These are phyloP conservation scores for Pseudocercospora fuligena DNA, from an alignment of 2,329 filamentous ascomycete species.

Conservation along the genomic window DNA sequence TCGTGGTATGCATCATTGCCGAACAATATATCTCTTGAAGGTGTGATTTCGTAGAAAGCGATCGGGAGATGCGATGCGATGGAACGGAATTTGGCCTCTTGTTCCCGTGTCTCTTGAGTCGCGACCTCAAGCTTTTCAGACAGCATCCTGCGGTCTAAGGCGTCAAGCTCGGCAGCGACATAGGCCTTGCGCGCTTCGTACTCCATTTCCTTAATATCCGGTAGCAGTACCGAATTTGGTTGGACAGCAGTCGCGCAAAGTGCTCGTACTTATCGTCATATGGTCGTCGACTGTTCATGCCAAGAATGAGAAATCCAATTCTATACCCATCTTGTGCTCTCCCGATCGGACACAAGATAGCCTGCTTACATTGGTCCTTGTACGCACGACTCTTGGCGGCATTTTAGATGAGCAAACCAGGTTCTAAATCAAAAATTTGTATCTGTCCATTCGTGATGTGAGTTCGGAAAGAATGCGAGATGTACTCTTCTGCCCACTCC, in stretches of 20 bases:
- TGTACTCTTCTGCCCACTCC: slow-evolving; percentile 19
- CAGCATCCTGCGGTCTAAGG: slow-evolving; percentile 23
- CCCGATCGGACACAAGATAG: slow-evolving; percentile 43
- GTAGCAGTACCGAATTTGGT: slow-evolving; percentile 32
- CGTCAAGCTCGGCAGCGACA: slow-evolving; percentile 22
- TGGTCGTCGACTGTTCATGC: slow-evolving; percentile 43
- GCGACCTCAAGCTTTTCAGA: slow-evolving; percentile 32
- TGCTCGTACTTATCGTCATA: slow-evolving; percentile 41
- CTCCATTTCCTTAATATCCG: slow-evolving; percentile 38
- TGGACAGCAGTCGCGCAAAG: slow-evolving; percentile 40
- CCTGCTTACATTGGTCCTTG: slow-evolving; percentile 40
- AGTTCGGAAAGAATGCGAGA: slow-evolving; percentile 13
- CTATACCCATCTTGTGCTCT: slow-evolving; percentile 24
- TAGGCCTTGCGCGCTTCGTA: slow-evolving; percentile 22
- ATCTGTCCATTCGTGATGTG: slow-evolving; percentile 24
- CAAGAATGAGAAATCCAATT: slow-evolving; percentile 36
- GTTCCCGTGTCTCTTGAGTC: slow-evolving; percentile 33
- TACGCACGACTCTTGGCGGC: slow-evolving; percentile 21
- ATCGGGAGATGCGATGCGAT: slow-evolving; percentile 46
- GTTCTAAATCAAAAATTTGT: slow-evolving; percentile 22
- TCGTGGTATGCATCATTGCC: slow-evolving; percentile 46
- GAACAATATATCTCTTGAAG: slow-evolving; percentile 42
- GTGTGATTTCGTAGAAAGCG: slow-evolving; percentile 45
- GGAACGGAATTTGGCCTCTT: slow-evolving; percentile 42
- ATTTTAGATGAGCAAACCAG: slow-evolving; percentile 5